Evolutionary conservation across 2,329 filamentous ascomycete genomes (phyloP).

Genomic region (Lecanoromycetidae sp.): DNA sequence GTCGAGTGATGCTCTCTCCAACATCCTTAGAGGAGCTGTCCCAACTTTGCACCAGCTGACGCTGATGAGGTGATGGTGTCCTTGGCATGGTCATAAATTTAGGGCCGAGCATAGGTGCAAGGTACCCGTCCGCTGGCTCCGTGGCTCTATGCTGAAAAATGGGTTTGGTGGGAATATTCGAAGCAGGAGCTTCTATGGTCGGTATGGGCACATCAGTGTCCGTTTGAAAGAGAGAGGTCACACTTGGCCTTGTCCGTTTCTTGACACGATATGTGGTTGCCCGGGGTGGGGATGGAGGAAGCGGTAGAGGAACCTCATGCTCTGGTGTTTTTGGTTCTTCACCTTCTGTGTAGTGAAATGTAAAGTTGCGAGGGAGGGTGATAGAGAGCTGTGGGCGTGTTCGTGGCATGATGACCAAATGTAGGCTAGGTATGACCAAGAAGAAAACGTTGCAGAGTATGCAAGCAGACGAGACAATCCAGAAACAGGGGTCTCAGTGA

Average conservation of each 20-base stretch:
- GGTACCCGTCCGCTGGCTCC: conserved; percentile 27
- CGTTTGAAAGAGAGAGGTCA: conserved; percentile 12
- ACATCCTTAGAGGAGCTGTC: conserved; percentile 21
- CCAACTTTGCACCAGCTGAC: conserved; percentile 11
- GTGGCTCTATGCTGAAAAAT: conserved; percentile 19
- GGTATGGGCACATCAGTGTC: conserved; percentile 30
- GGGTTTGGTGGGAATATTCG: conserved; percentile 22
- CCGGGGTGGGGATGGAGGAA: conserved; percentile 35
- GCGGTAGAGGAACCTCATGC: conserved; percentile 31
- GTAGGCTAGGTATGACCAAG: neutral
- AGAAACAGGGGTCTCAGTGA: neutral
- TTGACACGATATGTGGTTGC: conserved; percentile 33
- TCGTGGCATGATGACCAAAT: conserved; percentile 26
- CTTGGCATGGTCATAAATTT: conserved; percentile 34
- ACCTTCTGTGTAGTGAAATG: conserved; percentile 37
- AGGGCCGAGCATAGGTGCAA: conserved; percentile 30
- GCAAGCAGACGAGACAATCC: conserved; percentile 4
- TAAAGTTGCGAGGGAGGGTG: conserved; percentile 39
- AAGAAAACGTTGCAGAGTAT: neutral
- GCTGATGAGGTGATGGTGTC: conserved; percentile 34
- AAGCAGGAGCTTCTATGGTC: conserved; percentile 38
- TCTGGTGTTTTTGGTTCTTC: conserved; percentile 35
- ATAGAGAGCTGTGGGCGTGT: conserved; percentile 37
- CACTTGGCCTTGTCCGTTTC: conserved; percentile 29
- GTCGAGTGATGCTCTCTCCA: conserved; percentile 39